Conservation (phyloP, 2,329 filamentous ascomycete genomes). For the Fusarium armeniacum region DNA sequence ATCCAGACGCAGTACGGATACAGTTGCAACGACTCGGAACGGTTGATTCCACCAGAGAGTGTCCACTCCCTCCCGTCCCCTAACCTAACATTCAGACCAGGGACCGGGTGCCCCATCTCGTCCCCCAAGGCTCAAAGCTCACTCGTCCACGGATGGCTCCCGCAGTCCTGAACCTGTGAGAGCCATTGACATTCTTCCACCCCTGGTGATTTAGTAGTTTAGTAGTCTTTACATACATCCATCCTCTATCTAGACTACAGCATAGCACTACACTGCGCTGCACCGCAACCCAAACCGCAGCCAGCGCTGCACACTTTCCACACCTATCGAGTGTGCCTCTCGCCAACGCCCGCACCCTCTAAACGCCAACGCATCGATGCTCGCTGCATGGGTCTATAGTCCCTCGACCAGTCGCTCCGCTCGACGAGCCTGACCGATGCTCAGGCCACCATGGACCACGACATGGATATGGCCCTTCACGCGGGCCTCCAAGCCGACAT, state of each 20-base stretch:
- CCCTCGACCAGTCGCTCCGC: constrained; percentile 59
- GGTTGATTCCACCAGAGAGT: constrained; percentile 30
- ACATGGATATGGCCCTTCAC: constrained; percentile 54
- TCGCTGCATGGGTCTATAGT: constrained; percentile 61
- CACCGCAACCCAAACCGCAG: constrained; percentile 4
- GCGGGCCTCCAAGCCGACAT: constrained; percentile 50
- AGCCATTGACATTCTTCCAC: constrained; percentile 32
- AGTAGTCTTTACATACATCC: constrained; percentile 1
- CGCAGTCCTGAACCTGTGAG: constrained; percentile 40
- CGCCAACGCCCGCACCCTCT: constrained; percentile 53
- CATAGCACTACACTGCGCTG: not conserved
- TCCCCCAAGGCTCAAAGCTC: constrained; percentile 36
- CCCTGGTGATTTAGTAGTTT: constrained; percentile 25
- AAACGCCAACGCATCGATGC: constrained; percentile 64
- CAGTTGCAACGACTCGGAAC: constrained; percentile 28
- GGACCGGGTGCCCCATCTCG: constrained; percentile 38
- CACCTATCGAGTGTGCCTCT: constrained; percentile 45
- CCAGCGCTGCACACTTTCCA: constrained; percentile 31
- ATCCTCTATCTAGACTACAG: not conserved
- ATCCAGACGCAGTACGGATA: not conserved
- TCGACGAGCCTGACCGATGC: constrained; percentile 61
- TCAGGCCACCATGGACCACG: constrained; percentile 64
- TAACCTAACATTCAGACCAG: constrained; percentile 36
- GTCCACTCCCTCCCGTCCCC: constrained; percentile 42
- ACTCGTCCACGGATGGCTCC: constrained; percentile 40